These are phyloP conservation scores for Fusarium falciforme DNA, from an alignment of 2,329 filamentous ascomycete genomes.

Conservation along the genomic window DNA sequence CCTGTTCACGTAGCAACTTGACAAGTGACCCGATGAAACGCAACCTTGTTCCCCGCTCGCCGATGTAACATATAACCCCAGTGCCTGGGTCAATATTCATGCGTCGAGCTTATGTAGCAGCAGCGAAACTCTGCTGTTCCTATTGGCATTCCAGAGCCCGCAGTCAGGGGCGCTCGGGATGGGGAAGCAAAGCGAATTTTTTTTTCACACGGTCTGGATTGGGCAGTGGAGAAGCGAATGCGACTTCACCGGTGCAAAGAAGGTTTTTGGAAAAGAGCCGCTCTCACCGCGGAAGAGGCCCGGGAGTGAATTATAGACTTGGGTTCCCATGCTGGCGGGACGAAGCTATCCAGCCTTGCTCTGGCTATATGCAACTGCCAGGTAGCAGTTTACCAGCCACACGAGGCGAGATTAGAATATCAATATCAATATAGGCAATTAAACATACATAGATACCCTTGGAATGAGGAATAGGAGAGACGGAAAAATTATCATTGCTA, in stretches of 20 bases:
- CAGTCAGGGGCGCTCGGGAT: background rate
- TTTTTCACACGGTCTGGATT: background rate
- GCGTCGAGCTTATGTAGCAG: background rate
- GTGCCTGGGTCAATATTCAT: background rate
- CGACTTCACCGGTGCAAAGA: background rate
- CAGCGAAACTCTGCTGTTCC: background rate
- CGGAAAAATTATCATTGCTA: background rate
- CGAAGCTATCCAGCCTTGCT: background rate
- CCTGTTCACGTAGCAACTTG: conserved; percentile 25
- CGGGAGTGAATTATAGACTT: background rate
- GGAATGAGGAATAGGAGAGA: background rate
- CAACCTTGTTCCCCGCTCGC: background rate
- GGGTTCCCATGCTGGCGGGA: background rate
- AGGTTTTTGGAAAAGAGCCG: background rate
- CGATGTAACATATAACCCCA: background rate
- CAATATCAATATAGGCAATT: background rate
- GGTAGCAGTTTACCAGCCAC: background rate
- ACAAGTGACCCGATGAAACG: conserved; percentile 9
- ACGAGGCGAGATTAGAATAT: background rate
- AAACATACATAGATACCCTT: background rate
- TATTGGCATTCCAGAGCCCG: background rate
- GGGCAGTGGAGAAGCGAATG: background rate
- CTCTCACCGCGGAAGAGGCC: background rate
- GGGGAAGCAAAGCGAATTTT: background rate
- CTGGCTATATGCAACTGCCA: background rate